phyloP scores from a whole-genome alignment of 805 yeast genomes.

The Yarrowia sp. region DNA sequence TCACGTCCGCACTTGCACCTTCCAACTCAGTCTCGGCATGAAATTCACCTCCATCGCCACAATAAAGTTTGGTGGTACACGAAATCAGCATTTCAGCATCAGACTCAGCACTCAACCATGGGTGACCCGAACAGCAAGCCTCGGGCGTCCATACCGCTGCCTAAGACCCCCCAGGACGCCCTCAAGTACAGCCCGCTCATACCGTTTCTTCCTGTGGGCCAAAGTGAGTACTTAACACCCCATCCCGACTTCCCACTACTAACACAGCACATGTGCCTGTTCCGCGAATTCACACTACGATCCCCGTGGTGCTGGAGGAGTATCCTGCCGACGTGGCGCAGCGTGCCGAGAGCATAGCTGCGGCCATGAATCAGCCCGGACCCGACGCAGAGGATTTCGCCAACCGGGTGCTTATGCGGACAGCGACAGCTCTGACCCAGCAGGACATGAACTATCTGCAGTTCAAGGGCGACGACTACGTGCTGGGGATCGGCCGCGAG shows the following conservation, averaged over 20 bases:
- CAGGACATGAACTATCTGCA: constrained; percentile 10
- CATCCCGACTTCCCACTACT: neutral
- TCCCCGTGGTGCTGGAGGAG: constrained; percentile 17
- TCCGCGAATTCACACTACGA: neutral
- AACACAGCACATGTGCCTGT: constrained; percentile 2
- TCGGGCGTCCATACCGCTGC: neutral
- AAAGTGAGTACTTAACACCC: neutral
- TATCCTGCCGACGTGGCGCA: constrained; percentile 1
- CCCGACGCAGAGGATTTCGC: neutral
- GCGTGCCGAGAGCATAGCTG: neutral
- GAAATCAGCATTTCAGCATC: neutral
- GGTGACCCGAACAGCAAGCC: neutral
- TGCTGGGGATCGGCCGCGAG: neutral
- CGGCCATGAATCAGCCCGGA: neutral
- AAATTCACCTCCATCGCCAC: neutral
- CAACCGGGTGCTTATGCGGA: neutral
- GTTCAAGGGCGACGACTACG: constrained; percentile 2
- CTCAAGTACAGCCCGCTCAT: neutral
- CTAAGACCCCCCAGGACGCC: neutral
- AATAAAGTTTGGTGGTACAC: neutral
- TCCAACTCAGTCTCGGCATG: too few species aligned
- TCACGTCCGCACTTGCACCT: too few species aligned
- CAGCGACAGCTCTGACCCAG: neutral
- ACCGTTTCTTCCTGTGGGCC: neutral
- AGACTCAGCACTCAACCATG: neutral